Evolutionary conservation across 192 early-diverging fungal species (phyloP), one percentile per base, ranked within the genome.

Genomic region (Coemansia sp.): DNA sequence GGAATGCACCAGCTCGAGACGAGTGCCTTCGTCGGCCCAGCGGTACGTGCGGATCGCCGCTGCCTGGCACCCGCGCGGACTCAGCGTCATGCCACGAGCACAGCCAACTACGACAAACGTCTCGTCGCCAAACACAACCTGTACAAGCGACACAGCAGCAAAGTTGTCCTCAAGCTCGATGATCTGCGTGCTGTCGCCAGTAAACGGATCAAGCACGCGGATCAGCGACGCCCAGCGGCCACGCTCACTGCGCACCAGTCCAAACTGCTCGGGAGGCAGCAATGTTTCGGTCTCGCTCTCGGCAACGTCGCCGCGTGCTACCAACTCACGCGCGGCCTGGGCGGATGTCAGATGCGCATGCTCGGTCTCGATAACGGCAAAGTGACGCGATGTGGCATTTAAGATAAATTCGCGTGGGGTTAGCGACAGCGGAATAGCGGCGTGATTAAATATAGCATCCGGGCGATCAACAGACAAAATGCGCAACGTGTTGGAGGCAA

Each of bases 331-430:
- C 49, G 12, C 12, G 10, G 22, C 22, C 25, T 45, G 57, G 12
- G 29, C 7, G 4, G 57, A 25, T 26, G 37, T n/a, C 29, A 23
- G 52, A 17, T 59, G 54, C 52, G 25, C 77, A 69, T 94, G 89
- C 17, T 99, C 96, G 17, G 88, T 76, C 75, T 99, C 97, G 64
- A 94, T 86, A 50, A 97, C 74, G 1, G 92, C 90, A 84, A 99
- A 96, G 53, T 89, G 87, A 51, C 89, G 89, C 31, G 89, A 86
- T n/a, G 74, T 70, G 14, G 80, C 83, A 65, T 95, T 86, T 59
- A 89, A 82, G 6, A 86, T 81, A 67, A 97, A 89, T 7, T 86
- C 84, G 56, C 96, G 86, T 5, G 97, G 97, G 0, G 97, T 98
- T 52, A 90, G 93, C 11, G 84, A 87, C 39, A 98, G 83, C 29